Conservation (phyloP, 331 rosid genomes). For the Phaseolus coccineus region DNA sequence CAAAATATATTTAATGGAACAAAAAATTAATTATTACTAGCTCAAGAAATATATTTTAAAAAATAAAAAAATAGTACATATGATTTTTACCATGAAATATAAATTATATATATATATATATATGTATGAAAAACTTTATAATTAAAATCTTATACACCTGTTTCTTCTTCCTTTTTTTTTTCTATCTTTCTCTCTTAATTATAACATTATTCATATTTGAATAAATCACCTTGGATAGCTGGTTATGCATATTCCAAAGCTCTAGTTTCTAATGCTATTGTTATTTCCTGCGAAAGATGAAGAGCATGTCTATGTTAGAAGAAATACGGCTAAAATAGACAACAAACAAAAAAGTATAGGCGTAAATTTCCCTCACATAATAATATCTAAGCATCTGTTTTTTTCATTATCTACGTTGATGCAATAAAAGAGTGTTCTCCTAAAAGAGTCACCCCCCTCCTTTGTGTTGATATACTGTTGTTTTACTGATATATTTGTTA, state of each 20-base stretch:
- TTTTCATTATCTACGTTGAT: neutral
- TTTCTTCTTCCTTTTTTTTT: too few species aligned
- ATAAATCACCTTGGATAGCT: conserved; percentile 34
- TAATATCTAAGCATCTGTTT: neutral
- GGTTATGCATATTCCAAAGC: conserved; percentile 44
- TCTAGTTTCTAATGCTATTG: conserved; percentile 60
- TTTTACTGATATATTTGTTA: neutral
- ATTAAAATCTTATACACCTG: neutral
- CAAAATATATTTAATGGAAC: neutral
- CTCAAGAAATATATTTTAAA: too few species aligned
- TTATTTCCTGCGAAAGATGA: conserved; percentile 65
- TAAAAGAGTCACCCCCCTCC: neutral
- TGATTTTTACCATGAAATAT: too few species aligned
- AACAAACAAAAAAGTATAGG: neutral
- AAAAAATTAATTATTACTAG: too few species aligned
- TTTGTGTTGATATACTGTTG: neutral
- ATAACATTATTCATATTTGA: conserved; percentile 7
- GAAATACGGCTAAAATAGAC: neutral
- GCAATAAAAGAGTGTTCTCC: neutral
- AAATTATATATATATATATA: too few species aligned
- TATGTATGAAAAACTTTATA: too few species aligned
- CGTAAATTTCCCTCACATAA: neutral
- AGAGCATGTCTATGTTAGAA: conserved; percentile 23
- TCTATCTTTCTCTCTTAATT: neutral
- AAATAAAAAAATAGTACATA: too few species aligned